Percentiles rank a stretch among this genome's conserved stretches.
phyloP scores from a whole-genome alignment of 140 eudicot species.

The Artemisia princeps region DNA sequence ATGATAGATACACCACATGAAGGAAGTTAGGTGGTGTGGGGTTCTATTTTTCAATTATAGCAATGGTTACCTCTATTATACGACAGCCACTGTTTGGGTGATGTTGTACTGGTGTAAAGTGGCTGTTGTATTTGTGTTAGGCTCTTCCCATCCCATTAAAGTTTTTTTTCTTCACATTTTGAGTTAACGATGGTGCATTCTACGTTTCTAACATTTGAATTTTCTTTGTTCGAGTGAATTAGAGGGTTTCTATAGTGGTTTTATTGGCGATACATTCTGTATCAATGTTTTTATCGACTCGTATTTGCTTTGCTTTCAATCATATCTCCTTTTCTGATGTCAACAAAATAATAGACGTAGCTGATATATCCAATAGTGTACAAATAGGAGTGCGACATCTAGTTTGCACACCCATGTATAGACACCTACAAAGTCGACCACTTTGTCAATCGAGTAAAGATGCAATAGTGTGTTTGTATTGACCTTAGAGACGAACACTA shows the following conservation, averaged over 20 bases:
- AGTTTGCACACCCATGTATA: not conserved
- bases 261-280: no score
- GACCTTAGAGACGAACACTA: not conserved
- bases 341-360: not conserved
- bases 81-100: constrained; percentile 1
- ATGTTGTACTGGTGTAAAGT: constrained; percentile 21
- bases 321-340: not conserved
- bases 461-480: not conserved
- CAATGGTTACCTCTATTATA: constrained; percentile 11
- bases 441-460: not conserved
- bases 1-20: constrained; percentile 20
- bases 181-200: no score
- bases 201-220: no score
- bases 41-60: constrained; percentile 25
- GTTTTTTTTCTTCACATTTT: no score
- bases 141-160: no score
- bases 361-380: not conserved
- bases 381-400: not conserved
- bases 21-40: constrained; percentile 21
- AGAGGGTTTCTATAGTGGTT: no score
- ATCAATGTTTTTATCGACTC: no score
- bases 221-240: no score
- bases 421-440: no score
- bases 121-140: constrained; percentile 6
- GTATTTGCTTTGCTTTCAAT: no score